Evolutionary conservation across 2,329 filamentous ascomycete genomes (phyloP).

Genomic region (Trichoderma oligosporum): DNA sequence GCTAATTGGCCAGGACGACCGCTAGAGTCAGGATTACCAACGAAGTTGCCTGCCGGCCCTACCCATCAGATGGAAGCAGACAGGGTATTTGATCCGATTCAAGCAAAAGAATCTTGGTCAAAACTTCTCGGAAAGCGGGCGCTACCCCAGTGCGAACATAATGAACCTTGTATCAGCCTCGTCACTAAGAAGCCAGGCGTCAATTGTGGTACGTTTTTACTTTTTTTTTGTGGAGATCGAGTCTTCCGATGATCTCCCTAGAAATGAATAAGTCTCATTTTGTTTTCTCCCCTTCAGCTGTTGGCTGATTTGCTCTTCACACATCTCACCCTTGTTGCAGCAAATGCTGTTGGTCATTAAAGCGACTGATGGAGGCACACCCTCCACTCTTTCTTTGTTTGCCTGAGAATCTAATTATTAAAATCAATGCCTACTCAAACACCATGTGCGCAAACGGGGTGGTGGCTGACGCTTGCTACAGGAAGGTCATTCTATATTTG

Average conservation of each 20-base stretch:
- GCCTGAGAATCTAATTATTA: background rate
- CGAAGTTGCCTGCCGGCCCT: background rate
- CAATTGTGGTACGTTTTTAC: constrained; percentile 61
- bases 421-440: background rate
- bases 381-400: background rate
- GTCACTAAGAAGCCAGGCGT: constrained; percentile 85
- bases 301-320: background rate
- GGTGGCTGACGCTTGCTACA: constrained; percentile 29
- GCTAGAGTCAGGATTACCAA: background rate
- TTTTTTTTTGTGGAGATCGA: background rate
- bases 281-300: background rate
- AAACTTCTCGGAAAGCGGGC: constrained; percentile 74
- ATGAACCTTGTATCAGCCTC: constrained; percentile 78
- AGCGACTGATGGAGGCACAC: background rate
- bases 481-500: constrained; percentile 63
- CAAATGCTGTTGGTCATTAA: background rate
- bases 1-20: background rate
- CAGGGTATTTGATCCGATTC: constrained; percentile 62
- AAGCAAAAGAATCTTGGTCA: constrained; percentile 78
- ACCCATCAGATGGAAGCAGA: constrained; percentile 24
- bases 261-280: too few relatives aligned
- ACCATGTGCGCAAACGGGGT: background rate
- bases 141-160: constrained; percentile 79
- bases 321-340: too few relatives aligned
- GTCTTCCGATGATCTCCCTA: background rate